A percentile compares a stretch with the other conserved stretches of the same genome.
phyloP scores from a whole-genome alignment of 148 eudicot genomes.

The Persicaria maculosa region DNA sequence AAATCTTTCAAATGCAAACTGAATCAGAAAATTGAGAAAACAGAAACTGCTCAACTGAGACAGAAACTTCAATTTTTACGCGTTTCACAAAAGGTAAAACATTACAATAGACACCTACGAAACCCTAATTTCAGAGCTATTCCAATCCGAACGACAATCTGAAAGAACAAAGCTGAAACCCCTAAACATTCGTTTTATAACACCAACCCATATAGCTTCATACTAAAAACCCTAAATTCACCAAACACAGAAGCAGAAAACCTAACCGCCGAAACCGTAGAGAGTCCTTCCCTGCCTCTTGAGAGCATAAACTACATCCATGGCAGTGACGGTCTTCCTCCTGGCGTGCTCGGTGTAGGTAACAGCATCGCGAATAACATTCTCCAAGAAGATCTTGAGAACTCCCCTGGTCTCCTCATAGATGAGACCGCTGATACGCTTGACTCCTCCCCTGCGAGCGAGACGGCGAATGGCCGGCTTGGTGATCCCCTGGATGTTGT shows the following conservation, averaged over 20 bases:
- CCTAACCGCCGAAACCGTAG: constrained; percentile 38
- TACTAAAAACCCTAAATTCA: background rate
- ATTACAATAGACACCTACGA: no score
- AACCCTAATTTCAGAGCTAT: no score
- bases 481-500: constrained; percentile 48
- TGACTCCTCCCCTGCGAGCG: constrained; percentile 45
- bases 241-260: background rate
- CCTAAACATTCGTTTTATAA: no score
- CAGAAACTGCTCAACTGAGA: no score
- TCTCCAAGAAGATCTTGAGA: constrained; percentile 44
- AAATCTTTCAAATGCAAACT: no score
- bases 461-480: constrained; percentile 48
- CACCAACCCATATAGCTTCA: no score
- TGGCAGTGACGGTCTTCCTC: constrained; percentile 40
- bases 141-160: constrained; percentile 12
- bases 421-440: constrained; percentile 43
- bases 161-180: constrained; percentile 1
- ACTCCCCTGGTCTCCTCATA: constrained; percentile 54
- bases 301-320: constrained; percentile 42
- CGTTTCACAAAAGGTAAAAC: no score
- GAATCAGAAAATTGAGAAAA: no score
- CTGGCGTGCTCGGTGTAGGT: constrained; percentile 51
- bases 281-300: constrained; percentile 41
- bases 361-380: constrained; percentile 48
- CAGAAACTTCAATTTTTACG: no score